Conservation (phyloP, 139 green algal genomes). For the Chlorella sp. region DNA sequence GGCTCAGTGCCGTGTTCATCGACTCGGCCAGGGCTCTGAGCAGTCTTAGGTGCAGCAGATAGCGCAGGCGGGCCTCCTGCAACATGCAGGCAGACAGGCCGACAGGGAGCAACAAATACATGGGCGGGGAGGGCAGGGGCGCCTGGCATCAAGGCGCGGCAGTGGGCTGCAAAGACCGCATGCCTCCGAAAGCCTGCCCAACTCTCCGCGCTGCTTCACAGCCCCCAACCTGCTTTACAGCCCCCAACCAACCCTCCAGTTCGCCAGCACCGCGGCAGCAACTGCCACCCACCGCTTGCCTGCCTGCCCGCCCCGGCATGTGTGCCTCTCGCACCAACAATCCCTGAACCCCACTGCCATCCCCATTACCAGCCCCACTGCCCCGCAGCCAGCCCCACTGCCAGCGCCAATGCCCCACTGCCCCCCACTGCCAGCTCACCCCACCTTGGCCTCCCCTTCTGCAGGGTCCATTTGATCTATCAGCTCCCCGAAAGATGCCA, state of each 20-base stretch:
- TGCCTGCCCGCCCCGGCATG: too few relatives aligned
- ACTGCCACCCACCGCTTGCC: neutral
- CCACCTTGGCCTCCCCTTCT: neutral
- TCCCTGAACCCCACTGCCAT: too few relatives aligned
- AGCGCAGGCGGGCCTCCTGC: constrained; percentile 9
- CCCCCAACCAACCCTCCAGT: neutral
- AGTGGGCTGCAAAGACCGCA: neutral
- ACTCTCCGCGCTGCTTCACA: neutral
- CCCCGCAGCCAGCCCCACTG: too few relatives aligned
- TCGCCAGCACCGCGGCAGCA: neutral
- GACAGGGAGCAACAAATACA: too few relatives aligned
- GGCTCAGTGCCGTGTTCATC: neutral
- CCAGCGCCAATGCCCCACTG: neutral
- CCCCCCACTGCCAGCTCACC: neutral
- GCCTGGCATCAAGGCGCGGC: too few relatives aligned
- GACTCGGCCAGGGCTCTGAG: neutral
- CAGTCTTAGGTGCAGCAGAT: neutral
- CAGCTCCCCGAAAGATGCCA: neutral
- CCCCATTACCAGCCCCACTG: too few relatives aligned
- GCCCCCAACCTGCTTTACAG: neutral
- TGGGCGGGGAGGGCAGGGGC: too few relatives aligned
- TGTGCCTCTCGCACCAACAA: too few relatives aligned
- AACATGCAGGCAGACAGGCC: neutral
- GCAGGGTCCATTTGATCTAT: neutral
- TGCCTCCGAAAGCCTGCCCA: neutral